Evolutionary conservation across 169 alveolate species (phyloP), one percentile per base, ranked within the genome.

Genomic region (Theileria annulata): DNA sequence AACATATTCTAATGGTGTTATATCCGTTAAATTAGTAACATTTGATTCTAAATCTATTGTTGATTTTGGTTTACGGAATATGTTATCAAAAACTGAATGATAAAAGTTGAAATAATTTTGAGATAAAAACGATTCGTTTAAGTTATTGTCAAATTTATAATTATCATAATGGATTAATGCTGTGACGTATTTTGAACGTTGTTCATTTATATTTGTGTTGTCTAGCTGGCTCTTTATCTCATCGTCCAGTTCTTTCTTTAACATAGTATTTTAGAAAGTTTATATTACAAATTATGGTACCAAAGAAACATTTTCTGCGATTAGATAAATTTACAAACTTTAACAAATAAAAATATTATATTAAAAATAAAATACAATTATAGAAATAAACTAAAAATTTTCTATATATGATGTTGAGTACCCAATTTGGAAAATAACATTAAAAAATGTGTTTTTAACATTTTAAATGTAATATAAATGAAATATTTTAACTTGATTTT

Each of bases 141-240:
- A n/a, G 42, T 68, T 42, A 28, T 72, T 49, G 12, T 60, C 79
- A 56, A 72, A 72, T 30, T 58, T 72, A 30, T 59, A 62, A n/a
- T 37, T 64, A 12, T 79, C 89, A 30, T 82, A 82, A 10, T 66
- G 74, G 6, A 68, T 80, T 63, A 82, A 63, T 2, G 89, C 89
- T 5, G 89, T 75, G 23, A 82, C 77, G 69, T 82, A 82, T 31
- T 82, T 85, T 0, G 89, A 72, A 33, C 77, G 88, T 31, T n/a
- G 31, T 5, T 42, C 71, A 3, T 62, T 37, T 37, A 62, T 37
- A 2, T 2, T 62, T 3, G 71, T 62, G 48, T n/a, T 28, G 12
- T 62, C 71, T 21, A 30, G 13, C 35, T 25, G 30, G 13, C 8
- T 23, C 27, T 58, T 25, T 58, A 25, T 58, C 35, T 58, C 67